These are phyloP conservation scores for Daldinia eschscholtzii DNA, from an alignment of 2,329 filamentous ascomycete species.

Conservation along the genomic window DNA sequence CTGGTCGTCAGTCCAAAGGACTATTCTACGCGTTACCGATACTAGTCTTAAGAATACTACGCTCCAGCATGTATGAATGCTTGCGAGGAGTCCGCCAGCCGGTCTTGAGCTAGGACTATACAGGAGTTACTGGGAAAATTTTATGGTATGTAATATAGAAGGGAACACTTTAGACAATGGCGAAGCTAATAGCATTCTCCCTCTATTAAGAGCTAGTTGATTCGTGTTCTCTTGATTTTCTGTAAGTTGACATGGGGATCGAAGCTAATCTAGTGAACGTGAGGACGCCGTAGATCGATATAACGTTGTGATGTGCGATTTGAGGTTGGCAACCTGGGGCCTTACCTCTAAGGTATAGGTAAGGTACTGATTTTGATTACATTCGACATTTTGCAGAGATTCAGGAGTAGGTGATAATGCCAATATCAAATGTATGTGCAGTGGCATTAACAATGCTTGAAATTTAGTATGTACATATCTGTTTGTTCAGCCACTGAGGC, in stretches of 20 bases:
- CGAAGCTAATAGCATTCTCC: constrained; percentile 25
- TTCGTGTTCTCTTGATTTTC: background rate
- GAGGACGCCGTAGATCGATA: background rate
- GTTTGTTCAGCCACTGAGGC: background rate
- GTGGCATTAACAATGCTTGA: too few relatives aligned
- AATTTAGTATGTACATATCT: too few relatives aligned
- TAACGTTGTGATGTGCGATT: too few relatives aligned
- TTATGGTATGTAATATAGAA: constrained; percentile 32
- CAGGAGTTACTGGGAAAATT: constrained; percentile 13
- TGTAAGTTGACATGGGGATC: constrained; percentile 17
- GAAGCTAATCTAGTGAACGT: constrained; percentile 7
- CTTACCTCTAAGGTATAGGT: too few relatives aligned
- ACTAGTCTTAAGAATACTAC: constrained; percentile 41
- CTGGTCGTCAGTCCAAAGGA: constrained; percentile 96
- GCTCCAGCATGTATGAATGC: background rate
- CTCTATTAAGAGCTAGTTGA: constrained; percentile 12
- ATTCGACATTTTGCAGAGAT: background rate
- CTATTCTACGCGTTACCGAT: constrained; percentile 54
- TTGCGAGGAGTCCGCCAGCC: background rate
- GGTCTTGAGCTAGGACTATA: background rate
- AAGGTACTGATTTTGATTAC: background rate
- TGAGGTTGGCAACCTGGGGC: background rate
- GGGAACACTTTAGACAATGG: constrained; percentile 6
- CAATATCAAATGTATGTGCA: background rate
- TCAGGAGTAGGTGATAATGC: background rate